These are phyloP conservation scores for Aspergillus sp. DNA, from an alignment of 2,329 filamentous ascomycete species.

Conservation along the genomic window DNA sequence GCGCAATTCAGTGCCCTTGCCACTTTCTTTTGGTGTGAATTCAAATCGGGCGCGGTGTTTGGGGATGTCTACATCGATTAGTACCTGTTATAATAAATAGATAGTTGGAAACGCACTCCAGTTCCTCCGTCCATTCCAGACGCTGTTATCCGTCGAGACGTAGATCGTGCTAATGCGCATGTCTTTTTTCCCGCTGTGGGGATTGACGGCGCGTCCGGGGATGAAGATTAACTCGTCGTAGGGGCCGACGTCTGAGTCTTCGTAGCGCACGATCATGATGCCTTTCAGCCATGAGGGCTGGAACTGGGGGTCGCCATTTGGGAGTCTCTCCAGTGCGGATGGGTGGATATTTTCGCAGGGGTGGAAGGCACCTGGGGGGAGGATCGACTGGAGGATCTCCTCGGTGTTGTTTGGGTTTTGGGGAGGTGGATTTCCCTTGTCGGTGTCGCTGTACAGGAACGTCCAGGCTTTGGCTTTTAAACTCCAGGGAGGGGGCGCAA, in stretches of 20 bases:
- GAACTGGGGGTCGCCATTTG: neutral
- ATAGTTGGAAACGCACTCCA: neutral
- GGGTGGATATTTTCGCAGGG: neutral
- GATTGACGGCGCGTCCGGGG: neutral
- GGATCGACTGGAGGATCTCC: neutral
- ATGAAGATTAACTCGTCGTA: slow-evolving; percentile 4
- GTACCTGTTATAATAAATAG: neutral
- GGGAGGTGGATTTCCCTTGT: neutral
- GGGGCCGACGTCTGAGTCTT: neutral
- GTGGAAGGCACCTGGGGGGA: slow-evolving; percentile 1
- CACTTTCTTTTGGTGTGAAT: neutral
- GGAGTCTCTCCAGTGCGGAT: neutral
- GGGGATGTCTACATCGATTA: neutral
- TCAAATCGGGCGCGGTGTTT: slow-evolving; percentile 5
- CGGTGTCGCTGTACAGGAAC: neutral
- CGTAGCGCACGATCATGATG: slow-evolving; percentile 3
- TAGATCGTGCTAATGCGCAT: neutral
- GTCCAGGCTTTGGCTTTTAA: slow-evolving; percentile 1
- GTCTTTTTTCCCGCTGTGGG: neutral
- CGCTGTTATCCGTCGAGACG: slow-evolving; percentile 3
- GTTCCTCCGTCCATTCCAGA: slow-evolving; percentile 6
- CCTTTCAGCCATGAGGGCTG: neutral
- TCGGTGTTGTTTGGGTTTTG: slow-evolving; percentile 6
- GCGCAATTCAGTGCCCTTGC: neutral
- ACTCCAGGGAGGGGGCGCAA: slow-evolving; percentile 5